phyloP scores from a whole-genome alignment of 306 rosid species.

The Medicago truncatula region DNA sequence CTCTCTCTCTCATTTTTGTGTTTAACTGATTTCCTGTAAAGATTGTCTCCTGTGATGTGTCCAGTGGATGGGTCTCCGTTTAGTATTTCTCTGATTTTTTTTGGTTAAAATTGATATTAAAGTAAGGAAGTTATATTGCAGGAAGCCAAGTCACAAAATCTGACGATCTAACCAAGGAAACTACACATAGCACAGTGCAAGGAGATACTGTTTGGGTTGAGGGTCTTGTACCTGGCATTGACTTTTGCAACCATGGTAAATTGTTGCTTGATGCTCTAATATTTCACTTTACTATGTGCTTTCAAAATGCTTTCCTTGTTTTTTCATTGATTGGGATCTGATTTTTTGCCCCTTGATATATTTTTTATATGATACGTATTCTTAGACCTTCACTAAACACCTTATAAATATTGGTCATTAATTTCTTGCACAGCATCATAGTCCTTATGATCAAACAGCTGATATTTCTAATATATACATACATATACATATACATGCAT shows the following conservation, averaged over 20 bases:
- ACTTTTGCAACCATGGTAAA: slow-evolving; percentile 96
- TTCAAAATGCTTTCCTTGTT: slow-evolving; percentile 31
- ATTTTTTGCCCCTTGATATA: background rate
- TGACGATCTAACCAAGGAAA: slow-evolving; percentile 53
- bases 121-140: slow-evolving; percentile 42
- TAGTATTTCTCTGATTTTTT: slow-evolving; percentile 34
- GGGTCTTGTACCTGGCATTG: slow-evolving; percentile 98
- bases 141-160: slow-evolving; percentile 53
- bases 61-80: slow-evolving; percentile 27
- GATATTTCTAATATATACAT: slow-evolving; percentile 16
- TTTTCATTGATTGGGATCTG: slow-evolving; percentile 31
- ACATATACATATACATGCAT: slow-evolving; percentile 3
- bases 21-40: background rate
- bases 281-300: slow-evolving; percentile 31
- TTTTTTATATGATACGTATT: no score
- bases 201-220: slow-evolving; percentile 86
- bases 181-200: slow-evolving; percentile 43
- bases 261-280: slow-evolving; percentile 33
- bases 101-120: slow-evolving; percentile 19
- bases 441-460: slow-evolving; percentile 5
- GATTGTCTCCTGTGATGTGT: background rate
- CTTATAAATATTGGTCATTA: slow-evolving; percentile 28
- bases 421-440: slow-evolving; percentile 15
- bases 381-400: background rate
- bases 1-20: background rate